Evolutionary conservation across 2,329 filamentous ascomycete species (phyloP).

Genomic region (Sclerotinia sclerotiorum): DNA sequence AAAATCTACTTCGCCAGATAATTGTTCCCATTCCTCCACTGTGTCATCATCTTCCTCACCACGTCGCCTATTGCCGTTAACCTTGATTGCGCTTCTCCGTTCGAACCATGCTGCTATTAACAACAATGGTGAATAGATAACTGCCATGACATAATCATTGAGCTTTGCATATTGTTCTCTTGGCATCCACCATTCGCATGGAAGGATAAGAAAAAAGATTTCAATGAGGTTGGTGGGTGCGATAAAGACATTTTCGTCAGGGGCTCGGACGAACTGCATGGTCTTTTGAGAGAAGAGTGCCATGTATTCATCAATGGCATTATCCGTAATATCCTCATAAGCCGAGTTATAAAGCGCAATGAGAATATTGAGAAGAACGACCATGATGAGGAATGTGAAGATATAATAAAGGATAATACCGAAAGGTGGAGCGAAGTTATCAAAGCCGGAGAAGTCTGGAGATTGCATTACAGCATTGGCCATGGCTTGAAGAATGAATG

Average conservation of each 20-base stretch:
- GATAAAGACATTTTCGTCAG: slow-evolving; percentile 98
- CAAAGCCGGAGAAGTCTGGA: slow-evolving; percentile 86
- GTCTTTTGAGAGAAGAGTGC: slow-evolving; percentile 92
- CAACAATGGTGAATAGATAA: slow-evolving; percentile 82
- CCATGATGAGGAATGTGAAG: slow-evolving; percentile 97
- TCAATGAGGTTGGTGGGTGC: slow-evolving; percentile 94
- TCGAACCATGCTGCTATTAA: slow-evolving; percentile 75
- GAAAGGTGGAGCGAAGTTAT: slow-evolving; percentile 88
- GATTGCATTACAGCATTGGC: slow-evolving; percentile 87
- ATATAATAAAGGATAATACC: slow-evolving; percentile 95
- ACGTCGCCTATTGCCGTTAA: slow-evolving; percentile 70
- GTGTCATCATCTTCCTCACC: slow-evolving; percentile 90
- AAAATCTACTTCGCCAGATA: slow-evolving; percentile 70
- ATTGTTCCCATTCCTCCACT: slow-evolving; percentile 90
- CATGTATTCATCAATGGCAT: slow-evolving; percentile 93
- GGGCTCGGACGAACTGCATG: slow-evolving; percentile 93
- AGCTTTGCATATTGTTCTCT: slow-evolving; percentile 70
- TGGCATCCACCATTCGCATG: slow-evolving; percentile 96
- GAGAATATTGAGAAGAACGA: slow-evolving; percentile 88
- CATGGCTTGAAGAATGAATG: slow-evolving; percentile 79
- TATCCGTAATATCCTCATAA: slow-evolving; percentile 78
- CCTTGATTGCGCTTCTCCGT: slow-evolving; percentile 61
- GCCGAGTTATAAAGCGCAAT: slow-evolving; percentile 97
- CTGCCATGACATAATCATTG: slow-evolving; percentile 85
- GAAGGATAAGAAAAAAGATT: slow-evolving; percentile 72